These are phyloP conservation scores for Candida orba DNA, from an alignment of 805 yeast species.

Conservation along the genomic window DNA sequence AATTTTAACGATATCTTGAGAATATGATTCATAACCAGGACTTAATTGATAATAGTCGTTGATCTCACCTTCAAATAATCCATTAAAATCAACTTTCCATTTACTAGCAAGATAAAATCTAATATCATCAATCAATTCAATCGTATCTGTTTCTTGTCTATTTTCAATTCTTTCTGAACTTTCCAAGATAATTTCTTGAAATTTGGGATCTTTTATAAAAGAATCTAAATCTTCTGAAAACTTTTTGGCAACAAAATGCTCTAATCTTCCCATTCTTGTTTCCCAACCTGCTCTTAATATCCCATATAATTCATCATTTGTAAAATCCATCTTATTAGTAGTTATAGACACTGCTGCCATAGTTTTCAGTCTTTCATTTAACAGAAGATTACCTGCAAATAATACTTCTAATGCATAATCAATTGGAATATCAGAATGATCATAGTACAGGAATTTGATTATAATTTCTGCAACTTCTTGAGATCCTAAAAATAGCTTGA, in stretches of 20 bases:
- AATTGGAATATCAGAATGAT: constrained; percentile 45
- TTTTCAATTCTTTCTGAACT: constrained; percentile 49
- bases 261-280: constrained; percentile 55
- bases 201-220: constrained; percentile 32
- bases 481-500: constrained; percentile 26
- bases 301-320: constrained; percentile 40
- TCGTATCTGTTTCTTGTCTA: constrained; percentile 71
- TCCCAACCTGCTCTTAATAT: constrained; percentile 62
- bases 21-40: constrained; percentile 19
- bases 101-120: constrained; percentile 45
- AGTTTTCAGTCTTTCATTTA: constrained; percentile 57
- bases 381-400: constrained; percentile 46
- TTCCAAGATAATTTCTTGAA: constrained; percentile 32
- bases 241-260: constrained; percentile 50
- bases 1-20: constrained; percentile 30
- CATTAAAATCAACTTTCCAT: constrained; percentile 24
- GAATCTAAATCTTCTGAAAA: constrained; percentile 43
- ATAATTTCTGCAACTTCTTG: constrained; percentile 41
- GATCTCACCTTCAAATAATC: constrained; percentile 25
- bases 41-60: constrained; percentile 16
- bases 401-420: constrained; percentile 48
- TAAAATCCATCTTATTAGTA: constrained; percentile 23
- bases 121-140: constrained; percentile 74
- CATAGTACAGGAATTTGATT: constrained; percentile 52
- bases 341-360: constrained; percentile 45